Conservation (phyloP, 345 rosid species). For the Murraya koenigii region DNA sequence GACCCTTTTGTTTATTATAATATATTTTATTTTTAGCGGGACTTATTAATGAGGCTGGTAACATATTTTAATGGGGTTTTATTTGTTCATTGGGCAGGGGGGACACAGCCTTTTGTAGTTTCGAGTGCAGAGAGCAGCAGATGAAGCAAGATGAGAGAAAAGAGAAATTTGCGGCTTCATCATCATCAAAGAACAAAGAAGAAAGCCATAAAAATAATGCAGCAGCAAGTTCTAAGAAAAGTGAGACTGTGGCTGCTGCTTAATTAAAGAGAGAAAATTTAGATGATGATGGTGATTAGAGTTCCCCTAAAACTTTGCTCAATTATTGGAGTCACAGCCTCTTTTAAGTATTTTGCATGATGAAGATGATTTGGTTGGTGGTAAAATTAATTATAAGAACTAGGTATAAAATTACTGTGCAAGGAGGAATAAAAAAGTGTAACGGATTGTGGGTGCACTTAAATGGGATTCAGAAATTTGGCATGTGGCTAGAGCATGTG, state of each 20-base stretch:
- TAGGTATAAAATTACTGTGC: background rate
- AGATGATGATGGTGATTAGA: background rate
- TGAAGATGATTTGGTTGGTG: background rate
- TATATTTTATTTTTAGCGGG: background rate
- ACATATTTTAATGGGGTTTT: background rate
- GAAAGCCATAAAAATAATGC: conserved; percentile 7
- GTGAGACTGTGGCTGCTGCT: conserved; percentile 32
- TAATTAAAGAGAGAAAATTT: background rate
- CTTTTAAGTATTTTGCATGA: background rate
- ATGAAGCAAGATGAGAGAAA: conserved; percentile 65
- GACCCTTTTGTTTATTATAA: background rate
- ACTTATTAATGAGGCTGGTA: background rate
- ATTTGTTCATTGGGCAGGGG: conserved; percentile 42
- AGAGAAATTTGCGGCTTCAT: conserved; percentile 25
- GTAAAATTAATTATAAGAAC: background rate
- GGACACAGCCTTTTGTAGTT: conserved; percentile 81
- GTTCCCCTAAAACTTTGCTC: background rate
- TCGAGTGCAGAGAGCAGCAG: conserved; percentile 75
- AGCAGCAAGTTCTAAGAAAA: conserved; percentile 26
- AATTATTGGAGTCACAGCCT: background rate
- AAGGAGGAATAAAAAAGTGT: background rate
- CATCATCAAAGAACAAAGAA: conserved; percentile 18
- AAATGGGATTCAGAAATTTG: background rate
- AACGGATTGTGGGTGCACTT: background rate
- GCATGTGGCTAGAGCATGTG: background rate